These are phyloP conservation scores for Yamadazyma friedrichii DNA, from an alignment of 1,139 yeast genomes.

Conservation along the genomic window DNA sequence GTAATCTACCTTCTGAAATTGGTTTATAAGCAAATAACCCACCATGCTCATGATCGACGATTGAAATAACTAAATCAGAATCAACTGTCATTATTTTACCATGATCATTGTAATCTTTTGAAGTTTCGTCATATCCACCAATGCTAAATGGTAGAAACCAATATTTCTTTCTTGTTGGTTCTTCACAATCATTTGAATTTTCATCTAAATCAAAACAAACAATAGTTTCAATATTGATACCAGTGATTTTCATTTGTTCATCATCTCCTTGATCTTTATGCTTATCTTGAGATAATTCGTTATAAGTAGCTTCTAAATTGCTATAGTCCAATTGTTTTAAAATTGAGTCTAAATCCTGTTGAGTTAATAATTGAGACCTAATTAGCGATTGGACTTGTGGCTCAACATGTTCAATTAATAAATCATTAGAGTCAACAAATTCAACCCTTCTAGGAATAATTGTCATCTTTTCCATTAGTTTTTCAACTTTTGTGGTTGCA, in stretches of 20 bases:
- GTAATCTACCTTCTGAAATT: slow-evolving; percentile 6
- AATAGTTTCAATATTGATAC: slow-evolving; percentile 13
- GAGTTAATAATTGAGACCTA: neutral
- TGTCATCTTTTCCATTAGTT: too few relatives aligned
- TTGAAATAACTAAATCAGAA: slow-evolving; percentile 12
- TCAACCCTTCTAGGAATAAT: neutral
- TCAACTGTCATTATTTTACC: slow-evolving; percentile 9
- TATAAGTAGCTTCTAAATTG: neutral
- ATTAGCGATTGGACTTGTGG: neutral
- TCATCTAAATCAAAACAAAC: slow-evolving; percentile 10
- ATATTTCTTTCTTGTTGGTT: slow-evolving; percentile 14
- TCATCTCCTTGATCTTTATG: neutral
- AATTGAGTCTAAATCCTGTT: slow-evolving; percentile 5
- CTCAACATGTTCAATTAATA: slow-evolving; percentile 6
- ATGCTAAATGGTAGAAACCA: slow-evolving; percentile 17
- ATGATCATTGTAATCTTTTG: too few relatives aligned
- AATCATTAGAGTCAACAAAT: slow-evolving; percentile 12
- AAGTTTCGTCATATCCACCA: slow-evolving; percentile 5
- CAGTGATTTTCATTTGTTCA: neutral
- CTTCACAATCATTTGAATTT: slow-evolving; percentile 3
- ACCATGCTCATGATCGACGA: slow-evolving; percentile 8
- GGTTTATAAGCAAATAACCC: slow-evolving; percentile 13
- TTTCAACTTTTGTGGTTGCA: slow-evolving; percentile 6
- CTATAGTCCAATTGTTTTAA: neutral
- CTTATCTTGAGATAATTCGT: neutral